Evolutionary conservation across 148 eudicot species (phyloP).

Genomic region (Silene uniflora): DNA sequence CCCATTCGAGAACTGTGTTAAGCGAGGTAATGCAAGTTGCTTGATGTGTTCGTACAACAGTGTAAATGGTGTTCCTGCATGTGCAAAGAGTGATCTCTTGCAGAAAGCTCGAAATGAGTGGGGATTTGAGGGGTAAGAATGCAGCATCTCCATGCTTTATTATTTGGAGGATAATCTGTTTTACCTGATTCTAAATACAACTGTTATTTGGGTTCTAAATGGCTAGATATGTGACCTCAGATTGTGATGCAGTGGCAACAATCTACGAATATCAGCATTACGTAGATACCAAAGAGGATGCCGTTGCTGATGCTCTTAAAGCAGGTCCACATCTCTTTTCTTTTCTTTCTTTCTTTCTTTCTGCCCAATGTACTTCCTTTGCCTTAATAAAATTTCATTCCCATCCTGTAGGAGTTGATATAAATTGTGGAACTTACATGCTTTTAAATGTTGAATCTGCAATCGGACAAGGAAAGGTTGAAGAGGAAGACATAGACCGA

Average conservation of each 20-base stretch:
- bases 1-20: slow-evolving; percentile 79
- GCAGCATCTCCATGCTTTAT: slow-evolving; percentile 9
- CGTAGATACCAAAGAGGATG: slow-evolving; percentile 65
- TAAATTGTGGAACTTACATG: slow-evolving; percentile 90
- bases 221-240: slow-evolving; percentile 80
- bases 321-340: slow-evolving; percentile 63
- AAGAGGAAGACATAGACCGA: slow-evolving; percentile 64
- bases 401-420: slow-evolving; percentile 62
- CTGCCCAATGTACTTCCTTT: slow-evolving; percentile 9
- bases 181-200: slow-evolving; percentile 1
- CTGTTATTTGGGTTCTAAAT: slow-evolving; percentile 21
- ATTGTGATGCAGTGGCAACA: slow-evolving; percentile 97
- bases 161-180: slow-evolving; percentile 4
- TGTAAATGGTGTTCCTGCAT: slow-evolving; percentile 87
- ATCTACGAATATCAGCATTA: slow-evolving; percentile 75
- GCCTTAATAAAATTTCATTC: slow-evolving; percentile 5
- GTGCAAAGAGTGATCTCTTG: slow-evolving; percentile 64
- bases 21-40: slow-evolving; percentile 92
- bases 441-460: slow-evolving; percentile 58
- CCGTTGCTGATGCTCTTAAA: slow-evolving; percentile 78
- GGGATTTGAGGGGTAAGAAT: slow-evolving; percentile 83
- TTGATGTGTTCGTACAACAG: slow-evolving; percentile 95
- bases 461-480: slow-evolving; percentile 61
- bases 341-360: neutral
- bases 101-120: slow-evolving; percentile 71